Conservation (phyloP, 371 early-diverging fungal genomes). For the Mortierella sp. region DNA sequence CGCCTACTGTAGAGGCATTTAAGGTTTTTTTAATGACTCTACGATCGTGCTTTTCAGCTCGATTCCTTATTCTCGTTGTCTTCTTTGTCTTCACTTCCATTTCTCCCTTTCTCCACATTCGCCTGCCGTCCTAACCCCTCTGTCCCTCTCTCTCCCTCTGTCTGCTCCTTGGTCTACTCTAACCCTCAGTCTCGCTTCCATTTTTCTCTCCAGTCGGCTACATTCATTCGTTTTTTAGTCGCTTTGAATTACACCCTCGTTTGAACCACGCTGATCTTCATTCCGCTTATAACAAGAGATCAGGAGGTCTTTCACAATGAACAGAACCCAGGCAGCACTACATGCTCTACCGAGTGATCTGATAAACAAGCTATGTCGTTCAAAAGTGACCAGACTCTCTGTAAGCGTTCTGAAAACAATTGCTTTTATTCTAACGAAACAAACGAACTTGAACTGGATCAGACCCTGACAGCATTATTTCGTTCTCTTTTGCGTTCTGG, state of each 20-base stretch:
- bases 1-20: too few relatives aligned
- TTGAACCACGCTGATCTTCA: background rate
- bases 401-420: too few relatives aligned
- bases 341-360: conserved; percentile 50
- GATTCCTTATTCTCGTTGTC: too few relatives aligned
- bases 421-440: too few relatives aligned
- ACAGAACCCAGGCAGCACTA: conserved; percentile 41
- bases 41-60: too few relatives aligned
- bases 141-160: background rate
- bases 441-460: too few relatives aligned
- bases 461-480: too few relatives aligned
- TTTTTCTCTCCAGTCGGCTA: background rate
- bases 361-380: conserved; percentile 48
- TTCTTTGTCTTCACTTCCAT: too few relatives aligned
- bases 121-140: too few relatives aligned
- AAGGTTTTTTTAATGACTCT: too few relatives aligned
- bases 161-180: conserved; percentile 1
- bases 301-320: conserved; percentile 14
- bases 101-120: too few relatives aligned
- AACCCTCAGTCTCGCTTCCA: background rate
- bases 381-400: conserved; percentile 48
- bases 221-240: background rate
- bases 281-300: background rate
- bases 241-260: too few relatives aligned
- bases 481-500: background rate